Percentiles rank a stretch among this genome's conserved stretches.
phyloP scores from a whole-genome alignment of 2,329 filamentous ascomycete genomes.

The Paecilomyces variotii region DNA sequence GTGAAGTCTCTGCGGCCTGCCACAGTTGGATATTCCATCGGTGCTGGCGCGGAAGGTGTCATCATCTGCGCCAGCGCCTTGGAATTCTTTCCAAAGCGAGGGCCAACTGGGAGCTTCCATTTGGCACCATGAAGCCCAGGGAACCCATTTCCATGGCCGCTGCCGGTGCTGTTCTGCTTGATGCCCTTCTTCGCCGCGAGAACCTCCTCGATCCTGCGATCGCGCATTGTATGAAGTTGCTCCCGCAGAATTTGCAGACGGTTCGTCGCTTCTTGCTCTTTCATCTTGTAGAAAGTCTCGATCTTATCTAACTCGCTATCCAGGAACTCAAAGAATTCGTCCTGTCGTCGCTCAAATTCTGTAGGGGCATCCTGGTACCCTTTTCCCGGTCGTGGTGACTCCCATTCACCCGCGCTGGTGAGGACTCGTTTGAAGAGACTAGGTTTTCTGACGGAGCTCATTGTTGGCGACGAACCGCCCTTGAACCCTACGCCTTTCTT shows the following conservation, averaged over 20 bases:
- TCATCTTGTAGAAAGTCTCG: constrained; percentile 77
- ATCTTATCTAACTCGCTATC: constrained; percentile 85
- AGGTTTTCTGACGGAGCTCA: constrained; percentile 18
- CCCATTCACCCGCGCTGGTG: constrained; percentile 22
- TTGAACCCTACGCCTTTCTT: constrained; percentile 11
- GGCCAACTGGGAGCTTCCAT: constrained; percentile 34
- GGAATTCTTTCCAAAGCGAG: constrained; percentile 49
- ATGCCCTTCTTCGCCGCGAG: constrained; percentile 39
- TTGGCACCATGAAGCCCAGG: constrained; percentile 14
- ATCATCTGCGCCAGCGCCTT: constrained; percentile 39
- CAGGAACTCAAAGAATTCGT: constrained; percentile 81
- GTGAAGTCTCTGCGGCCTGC: constrained; percentile 42
- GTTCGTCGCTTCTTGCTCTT: constrained; percentile 75
- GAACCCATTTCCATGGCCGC: constrained; percentile 15
- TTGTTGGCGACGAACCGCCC: constrained; percentile 14
- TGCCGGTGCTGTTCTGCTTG: constrained; percentile 14
- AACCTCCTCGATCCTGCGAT: constrained; percentile 66
- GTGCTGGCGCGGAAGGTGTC: constrained; percentile 31
- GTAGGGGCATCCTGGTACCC: constrained; percentile 50
- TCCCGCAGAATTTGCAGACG: constrained; percentile 64
- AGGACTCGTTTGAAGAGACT: constrained; percentile 34
- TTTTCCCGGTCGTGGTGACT: constrained; percentile 27
- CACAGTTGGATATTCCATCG: constrained; percentile 19
- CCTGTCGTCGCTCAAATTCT: constrained; percentile 63
- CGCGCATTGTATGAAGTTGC: constrained; percentile 89